Percentiles rank a stretch among this genome's conserved stretches.
These are phyloP conservation scores for Komagataella populi DNA, from an alignment of 805 yeast species.

Conservation along the genomic window DNA sequence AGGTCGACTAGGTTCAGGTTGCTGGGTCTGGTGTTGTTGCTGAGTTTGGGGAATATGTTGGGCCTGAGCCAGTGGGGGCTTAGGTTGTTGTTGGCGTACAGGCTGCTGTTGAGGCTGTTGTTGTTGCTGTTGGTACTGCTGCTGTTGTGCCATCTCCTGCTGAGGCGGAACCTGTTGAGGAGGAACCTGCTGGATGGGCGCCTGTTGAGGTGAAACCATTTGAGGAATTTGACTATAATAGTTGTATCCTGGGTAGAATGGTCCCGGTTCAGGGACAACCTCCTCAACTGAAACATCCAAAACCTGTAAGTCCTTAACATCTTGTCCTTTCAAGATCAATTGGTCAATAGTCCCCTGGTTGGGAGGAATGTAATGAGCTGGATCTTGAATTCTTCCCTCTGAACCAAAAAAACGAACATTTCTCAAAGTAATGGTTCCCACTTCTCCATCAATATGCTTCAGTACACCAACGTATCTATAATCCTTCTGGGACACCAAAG, in stretches of 20 bases:
- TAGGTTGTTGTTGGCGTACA: constrained; percentile 6
- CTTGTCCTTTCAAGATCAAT: constrained; percentile 82
- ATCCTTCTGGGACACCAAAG: constrained; percentile 65
- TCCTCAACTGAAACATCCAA: constrained; percentile 58
- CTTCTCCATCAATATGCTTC: constrained; percentile 78
- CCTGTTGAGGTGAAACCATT: neutral
- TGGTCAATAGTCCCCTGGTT: constrained; percentile 52
- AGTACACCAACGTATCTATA: constrained; percentile 80
- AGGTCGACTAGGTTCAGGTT: neutral
- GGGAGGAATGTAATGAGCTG: constrained; percentile 57
- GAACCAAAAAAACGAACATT: constrained; percentile 81
- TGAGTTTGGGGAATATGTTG: constrained; percentile 2
- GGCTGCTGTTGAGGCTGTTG: constrained; percentile 11
- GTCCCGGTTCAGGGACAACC: constrained; percentile 39
- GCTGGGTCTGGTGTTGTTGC: constrained; percentile 3
- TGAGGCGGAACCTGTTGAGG: constrained; percentile 6
- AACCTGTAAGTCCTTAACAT: constrained; percentile 80
- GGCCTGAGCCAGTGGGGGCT: constrained; percentile 6
- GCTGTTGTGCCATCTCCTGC: constrained; percentile 6
- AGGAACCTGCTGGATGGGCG: constrained; percentile 7
- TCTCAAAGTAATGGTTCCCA: constrained; percentile 75
- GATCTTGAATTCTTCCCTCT: constrained; percentile 73
- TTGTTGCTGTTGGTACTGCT: constrained; percentile 4
- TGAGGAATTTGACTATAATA: constrained; percentile 4
- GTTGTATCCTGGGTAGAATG: constrained; percentile 18